Conservation (phyloP, 768 basidiomycete species). For the Ramaria sp. region DNA sequence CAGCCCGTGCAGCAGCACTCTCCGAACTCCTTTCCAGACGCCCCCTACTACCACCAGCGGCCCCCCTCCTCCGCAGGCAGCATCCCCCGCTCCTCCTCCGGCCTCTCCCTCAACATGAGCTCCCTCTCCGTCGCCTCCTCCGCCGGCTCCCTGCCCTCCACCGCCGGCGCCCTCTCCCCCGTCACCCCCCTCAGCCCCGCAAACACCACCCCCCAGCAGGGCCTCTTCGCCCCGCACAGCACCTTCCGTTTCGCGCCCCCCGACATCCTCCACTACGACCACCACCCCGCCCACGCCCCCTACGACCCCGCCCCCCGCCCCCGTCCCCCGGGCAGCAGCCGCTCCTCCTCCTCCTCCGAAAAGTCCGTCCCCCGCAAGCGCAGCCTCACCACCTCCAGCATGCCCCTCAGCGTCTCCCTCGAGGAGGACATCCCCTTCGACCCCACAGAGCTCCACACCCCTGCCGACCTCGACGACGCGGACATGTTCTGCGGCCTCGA, state of each 20-base stretch:
- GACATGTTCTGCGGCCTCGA: constrained; percentile 38
- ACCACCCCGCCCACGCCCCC: constrained; percentile 22
- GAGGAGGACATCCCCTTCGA: constrained; percentile 20
- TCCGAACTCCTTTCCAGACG: neutral
- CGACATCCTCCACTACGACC: constrained; percentile 17
- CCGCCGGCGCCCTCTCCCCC: constrained; percentile 22
- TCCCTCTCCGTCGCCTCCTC: constrained; percentile 35
- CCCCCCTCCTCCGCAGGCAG: neutral
- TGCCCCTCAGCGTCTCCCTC: constrained; percentile 21
- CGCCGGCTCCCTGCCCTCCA: constrained; percentile 25
- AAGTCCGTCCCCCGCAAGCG: constrained; percentile 58
- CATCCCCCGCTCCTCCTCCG: constrained; percentile 19
- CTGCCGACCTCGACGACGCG: constrained; percentile 45
- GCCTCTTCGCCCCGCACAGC: constrained; percentile 10
- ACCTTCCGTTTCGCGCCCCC: constrained; percentile 42
- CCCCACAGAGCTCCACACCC: constrained; percentile 21
- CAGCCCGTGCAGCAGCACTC: neutral
- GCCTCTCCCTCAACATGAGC: constrained; percentile 58
- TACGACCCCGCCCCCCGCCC: constrained; percentile 20
- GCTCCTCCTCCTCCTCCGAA: constrained; percentile 37
- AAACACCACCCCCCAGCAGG: constrained; percentile 7
- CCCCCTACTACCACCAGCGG: neutral
- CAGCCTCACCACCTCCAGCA: constrained; percentile 41
- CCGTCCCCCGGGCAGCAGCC: constrained; percentile 29
- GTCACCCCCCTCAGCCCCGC: constrained; percentile 10